These are phyloP conservation scores for Fraxinus floribunda DNA, from an alignment of 305 asterid species.

Conservation along the genomic window DNA sequence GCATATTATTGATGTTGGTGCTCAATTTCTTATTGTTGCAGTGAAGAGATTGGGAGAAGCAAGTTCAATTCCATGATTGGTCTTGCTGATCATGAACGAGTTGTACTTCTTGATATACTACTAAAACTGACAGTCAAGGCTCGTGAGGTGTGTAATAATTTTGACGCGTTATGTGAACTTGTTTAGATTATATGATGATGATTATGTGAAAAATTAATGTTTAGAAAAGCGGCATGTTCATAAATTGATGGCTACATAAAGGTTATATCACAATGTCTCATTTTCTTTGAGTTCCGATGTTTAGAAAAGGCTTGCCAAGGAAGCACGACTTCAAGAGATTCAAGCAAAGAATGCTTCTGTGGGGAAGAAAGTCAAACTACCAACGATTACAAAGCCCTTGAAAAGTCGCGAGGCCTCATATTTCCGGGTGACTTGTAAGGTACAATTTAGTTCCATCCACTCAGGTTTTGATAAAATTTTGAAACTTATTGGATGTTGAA, in stretches of 20 bases:
- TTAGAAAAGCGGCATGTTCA: slow-evolving; percentile 9
- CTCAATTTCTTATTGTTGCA: slow-evolving; percentile 27
- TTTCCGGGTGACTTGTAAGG: slow-evolving; percentile 83
- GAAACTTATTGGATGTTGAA: slow-evolving; percentile 16
- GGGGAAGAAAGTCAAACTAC: slow-evolving; percentile 77
- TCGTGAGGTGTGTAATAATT: slow-evolving; percentile 63
- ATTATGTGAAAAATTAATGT: slow-evolving; percentile 6
- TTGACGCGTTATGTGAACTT: not conserved
- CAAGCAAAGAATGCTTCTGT: slow-evolving; percentile 75
- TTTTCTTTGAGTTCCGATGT: not conserved
- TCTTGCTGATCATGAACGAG: slow-evolving; percentile 64
- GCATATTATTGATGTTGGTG: slow-evolving; percentile 6
- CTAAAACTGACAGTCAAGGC: slow-evolving; percentile 76
- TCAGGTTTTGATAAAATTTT: not conserved
- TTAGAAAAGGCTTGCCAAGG: slow-evolving; percentile 92
- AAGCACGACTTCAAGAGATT: slow-evolving; percentile 74
- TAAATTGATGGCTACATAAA: not conserved
- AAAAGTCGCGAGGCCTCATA: slow-evolving; percentile 81
- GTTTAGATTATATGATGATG: not conserved
- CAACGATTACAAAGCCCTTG: slow-evolving; percentile 47
- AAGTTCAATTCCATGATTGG: slow-evolving; percentile 71
- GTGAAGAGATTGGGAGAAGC: slow-evolving; percentile 76
- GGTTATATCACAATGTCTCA: not conserved
- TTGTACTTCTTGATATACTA: no score
- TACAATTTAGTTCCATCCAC: slow-evolving; percentile 25